Evolutionary conservation across 768 basidiomycete species (phyloP).

Genomic region (Lactarius hatsudake): DNA sequence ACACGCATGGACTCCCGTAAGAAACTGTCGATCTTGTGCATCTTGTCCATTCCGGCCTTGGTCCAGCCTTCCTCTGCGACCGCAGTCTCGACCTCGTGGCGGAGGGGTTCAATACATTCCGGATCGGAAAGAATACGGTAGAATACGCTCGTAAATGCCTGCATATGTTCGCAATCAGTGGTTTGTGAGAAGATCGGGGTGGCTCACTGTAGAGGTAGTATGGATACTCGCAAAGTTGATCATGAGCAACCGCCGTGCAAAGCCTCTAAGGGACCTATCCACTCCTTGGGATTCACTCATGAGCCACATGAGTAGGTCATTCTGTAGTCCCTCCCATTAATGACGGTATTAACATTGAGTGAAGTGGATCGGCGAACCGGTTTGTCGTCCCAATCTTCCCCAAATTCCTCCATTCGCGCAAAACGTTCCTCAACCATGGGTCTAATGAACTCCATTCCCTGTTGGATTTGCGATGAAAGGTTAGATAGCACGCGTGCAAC

Average conservation of each 20-base stretch:
- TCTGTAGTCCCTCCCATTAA: constrained; percentile 34
- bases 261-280: constrained; percentile 33
- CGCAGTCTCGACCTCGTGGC: constrained; percentile 28
- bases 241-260: constrained; percentile 35
- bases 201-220: constrained; percentile 34
- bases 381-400: constrained; percentile 13
- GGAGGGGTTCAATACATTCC: constrained; percentile 29
- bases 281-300: constrained; percentile 35
- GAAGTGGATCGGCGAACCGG: not conserved
- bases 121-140: constrained; percentile 30
- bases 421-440: constrained; percentile 8
- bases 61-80: constrained; percentile 28
- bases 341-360: not conserved
- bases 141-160: constrained; percentile 22
- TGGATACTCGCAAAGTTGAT: constrained; percentile 42
- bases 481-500: constrained; percentile 2
- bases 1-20: constrained; percentile 30
- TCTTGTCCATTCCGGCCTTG: constrained; percentile 19
- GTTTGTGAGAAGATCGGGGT: too few species aligned
- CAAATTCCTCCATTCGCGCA: not conserved
- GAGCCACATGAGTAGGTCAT: constrained; percentile 44
- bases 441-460: not conserved
- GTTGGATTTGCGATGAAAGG: not conserved
- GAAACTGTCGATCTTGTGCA: constrained; percentile 32
- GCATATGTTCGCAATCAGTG: not conserved